These are phyloP conservation scores for Haematococcus lacustris DNA, from an alignment of 139 green algal genomes.

Conservation along the genomic window DNA sequence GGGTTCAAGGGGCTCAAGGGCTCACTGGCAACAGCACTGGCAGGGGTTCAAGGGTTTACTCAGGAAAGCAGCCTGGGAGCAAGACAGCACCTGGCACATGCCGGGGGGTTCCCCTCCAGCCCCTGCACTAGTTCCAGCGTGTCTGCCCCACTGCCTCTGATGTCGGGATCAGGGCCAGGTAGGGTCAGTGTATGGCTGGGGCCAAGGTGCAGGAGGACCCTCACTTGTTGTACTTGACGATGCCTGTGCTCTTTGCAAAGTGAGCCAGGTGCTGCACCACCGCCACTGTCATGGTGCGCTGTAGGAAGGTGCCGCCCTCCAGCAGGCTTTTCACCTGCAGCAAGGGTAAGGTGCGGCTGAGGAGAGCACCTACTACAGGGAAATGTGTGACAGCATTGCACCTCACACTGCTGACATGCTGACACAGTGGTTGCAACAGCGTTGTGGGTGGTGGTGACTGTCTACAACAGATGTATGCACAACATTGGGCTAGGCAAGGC, in stretches of 20 bases:
- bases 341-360: neutral
- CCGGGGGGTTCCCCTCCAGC: too few species aligned
- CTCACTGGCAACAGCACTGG: too few species aligned
- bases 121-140: too few species aligned
- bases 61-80: too few species aligned
- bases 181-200: too few species aligned
- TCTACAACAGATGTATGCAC: neutral
- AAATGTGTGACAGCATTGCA: neutral
- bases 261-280: slow-evolving; percentile 27
- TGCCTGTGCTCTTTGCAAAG: slow-evolving; percentile 18
- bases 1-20: too few species aligned
- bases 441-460: neutral
- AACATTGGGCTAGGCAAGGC: neutral
- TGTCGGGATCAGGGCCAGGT: too few species aligned
- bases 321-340: slow-evolving; percentile 38
- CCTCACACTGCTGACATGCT: neutral
- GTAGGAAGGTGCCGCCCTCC: slow-evolving; percentile 44
- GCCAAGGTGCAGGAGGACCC: too few species aligned
- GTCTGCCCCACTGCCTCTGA: too few species aligned
- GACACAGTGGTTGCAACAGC: neutral
- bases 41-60: too few species aligned
- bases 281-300: slow-evolving; percentile 27
- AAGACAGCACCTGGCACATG: too few species aligned
- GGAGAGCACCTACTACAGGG: neutral
- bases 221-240: slow-evolving; percentile 19